These are phyloP conservation scores for Amaranthus hypochondriacus DNA, from an alignment of 148 eudicot genomes.

Conservation along the genomic window DNA sequence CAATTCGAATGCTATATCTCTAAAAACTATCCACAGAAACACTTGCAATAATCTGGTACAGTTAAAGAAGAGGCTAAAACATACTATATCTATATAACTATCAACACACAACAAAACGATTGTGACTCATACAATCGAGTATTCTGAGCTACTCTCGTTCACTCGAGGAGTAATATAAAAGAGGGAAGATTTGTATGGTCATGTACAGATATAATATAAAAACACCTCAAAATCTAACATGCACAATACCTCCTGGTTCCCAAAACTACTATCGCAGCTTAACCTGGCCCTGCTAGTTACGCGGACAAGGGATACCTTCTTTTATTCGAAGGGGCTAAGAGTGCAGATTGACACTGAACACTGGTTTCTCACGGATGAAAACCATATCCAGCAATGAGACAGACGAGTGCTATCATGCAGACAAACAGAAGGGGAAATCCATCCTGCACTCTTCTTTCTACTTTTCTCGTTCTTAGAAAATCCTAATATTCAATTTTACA, in stretches of 20 bases:
- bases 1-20: too few relatives aligned
- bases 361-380: slow-evolving; percentile 29
- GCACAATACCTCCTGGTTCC: slow-evolving; percentile 22
- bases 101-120: slow-evolving; percentile 14
- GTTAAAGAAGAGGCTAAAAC: neutral
- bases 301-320: slow-evolving; percentile 7
- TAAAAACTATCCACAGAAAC: too few relatives aligned
- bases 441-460: slow-evolving; percentile 45
- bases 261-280: neutral
- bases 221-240: slow-evolving; percentile 18
- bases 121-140: neutral
- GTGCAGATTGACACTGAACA: slow-evolving; percentile 1
- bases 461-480: slow-evolving; percentile 34
- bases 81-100: neutral
- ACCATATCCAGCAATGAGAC: slow-evolving; percentile 50
- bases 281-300: neutral
- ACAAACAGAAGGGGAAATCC: slow-evolving; percentile 82
- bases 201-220: slow-evolving; percentile 21
- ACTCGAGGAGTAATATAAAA: neutral
- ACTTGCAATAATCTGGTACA: neutral
- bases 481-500: slow-evolving; percentile 37
- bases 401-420: slow-evolving; percentile 64
- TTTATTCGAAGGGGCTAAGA: slow-evolving; percentile 8
- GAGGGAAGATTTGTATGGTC: slow-evolving; percentile 1
- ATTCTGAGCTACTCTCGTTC: slow-evolving; percentile 3